Base-by-base conservation (phyloP, 768 basidiomycete species). In the Pleurotus djamor region DNA sequence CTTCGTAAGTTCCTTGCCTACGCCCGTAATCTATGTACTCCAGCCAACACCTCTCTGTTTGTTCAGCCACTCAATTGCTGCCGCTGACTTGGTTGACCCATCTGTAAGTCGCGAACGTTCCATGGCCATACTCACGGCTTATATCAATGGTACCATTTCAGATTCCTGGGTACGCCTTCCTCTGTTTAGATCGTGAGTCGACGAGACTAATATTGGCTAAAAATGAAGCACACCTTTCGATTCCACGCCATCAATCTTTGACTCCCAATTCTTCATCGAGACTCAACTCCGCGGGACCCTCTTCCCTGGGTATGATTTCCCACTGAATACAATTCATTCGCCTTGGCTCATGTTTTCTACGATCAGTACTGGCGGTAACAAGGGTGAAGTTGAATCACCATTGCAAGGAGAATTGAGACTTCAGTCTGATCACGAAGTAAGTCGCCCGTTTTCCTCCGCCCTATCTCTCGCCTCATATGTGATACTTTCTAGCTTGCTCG, bases 241-340 rank as follows among this genome's bases (percentile, higher is more conserved):
- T 65, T 75, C 78, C 0, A 81, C 80, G 3, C 80, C 79, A 1
- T 61, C 63, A 4, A 52, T 70, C 10, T 79, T 79, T 47, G 80
- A 81, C 61, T 75, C 74, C 12, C 79, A 81, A 63, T 68, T 81
- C 63, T 80, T 74, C 66, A 66, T 82, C 47, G 79, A 82, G 60
- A 73, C 74, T 5, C 74, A 74, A 60, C 74, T 83, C 43, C 72
- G 74, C n/a, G 78, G 80, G 6, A 78, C 74, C 9, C 34, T 64
- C 8, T 76, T 76, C 68, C 76, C 76, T 59, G 78, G 75, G 76
- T 71, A 65, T 63, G 75, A 51, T 4, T 12, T 13, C 63, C 60
- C 36, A 14, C 45, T 6, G 13, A 21, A 16, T 10, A 41, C 12
- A 54, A 12, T 16, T 13, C 5, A 21, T 14, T 8, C 17, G n/a